Conservation (phyloP, 2,329 filamentous ascomycete species). For the Apiospora rasikravindrae region DNA sequence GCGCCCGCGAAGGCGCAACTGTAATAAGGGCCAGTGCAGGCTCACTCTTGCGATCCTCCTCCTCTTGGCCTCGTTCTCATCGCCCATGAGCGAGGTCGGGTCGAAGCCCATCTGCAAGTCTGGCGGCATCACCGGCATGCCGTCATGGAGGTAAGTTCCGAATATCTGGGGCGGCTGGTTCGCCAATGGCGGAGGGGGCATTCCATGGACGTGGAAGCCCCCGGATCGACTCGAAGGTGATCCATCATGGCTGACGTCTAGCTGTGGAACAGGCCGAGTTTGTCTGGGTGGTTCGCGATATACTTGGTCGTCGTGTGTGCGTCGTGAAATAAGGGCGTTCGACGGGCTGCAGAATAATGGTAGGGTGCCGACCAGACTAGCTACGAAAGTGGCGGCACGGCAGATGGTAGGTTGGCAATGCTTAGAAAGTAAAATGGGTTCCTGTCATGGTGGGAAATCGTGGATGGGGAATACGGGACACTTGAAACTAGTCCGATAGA, state of each 20-base stretch:
- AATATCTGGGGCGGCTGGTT: conserved; percentile 74
- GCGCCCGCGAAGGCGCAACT: background rate
- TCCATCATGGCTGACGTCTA: conserved; percentile 46
- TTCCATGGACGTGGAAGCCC: conserved; percentile 63
- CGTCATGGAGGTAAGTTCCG: conserved; percentile 65
- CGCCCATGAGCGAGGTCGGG: conserved; percentile 61
- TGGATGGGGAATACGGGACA: conserved; percentile 8
- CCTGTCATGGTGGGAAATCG: conserved; percentile 8
- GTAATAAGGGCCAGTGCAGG: conserved; percentile 16
- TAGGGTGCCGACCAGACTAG: background rate
- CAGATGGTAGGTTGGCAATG: conserved; percentile 14
- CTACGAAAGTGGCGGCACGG: conserved; percentile 7
- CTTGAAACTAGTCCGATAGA: background rate
- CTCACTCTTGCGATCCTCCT: conserved; percentile 85
- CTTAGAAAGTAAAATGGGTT: conserved; percentile 8
- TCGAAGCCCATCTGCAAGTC: conserved; percentile 67
- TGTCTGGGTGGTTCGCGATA: background rate
- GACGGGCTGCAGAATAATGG: conserved; percentile 1
- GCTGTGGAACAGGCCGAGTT: background rate
- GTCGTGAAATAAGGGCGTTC: background rate
- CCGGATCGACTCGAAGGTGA: conserved; percentile 48
- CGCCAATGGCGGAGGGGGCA: conserved; percentile 63
- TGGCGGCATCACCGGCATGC: conserved; percentile 61
- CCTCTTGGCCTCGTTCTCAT: conserved; percentile 83
- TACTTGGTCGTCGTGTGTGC: background rate